Evolutionary conservation across 306 rosid genomes (phyloP), one percentile per base, ranked within the genome.

Genomic region (Fragaria ananassa): DNA sequence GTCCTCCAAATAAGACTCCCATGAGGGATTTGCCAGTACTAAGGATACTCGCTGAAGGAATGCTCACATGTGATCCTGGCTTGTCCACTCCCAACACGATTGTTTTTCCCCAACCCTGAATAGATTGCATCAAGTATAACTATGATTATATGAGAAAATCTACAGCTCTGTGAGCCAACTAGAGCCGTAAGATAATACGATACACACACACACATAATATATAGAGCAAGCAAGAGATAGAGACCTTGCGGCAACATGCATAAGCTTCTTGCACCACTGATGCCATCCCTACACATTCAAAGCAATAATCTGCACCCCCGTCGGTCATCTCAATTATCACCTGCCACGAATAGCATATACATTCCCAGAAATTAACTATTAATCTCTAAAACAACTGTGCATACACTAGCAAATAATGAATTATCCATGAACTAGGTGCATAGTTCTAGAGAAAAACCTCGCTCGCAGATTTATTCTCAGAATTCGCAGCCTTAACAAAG

Each of bases 51-150:
- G 0, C 0, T 23, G 90, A 63, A 21, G 56, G 80, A 17, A 94
- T 45, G 58, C 44, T 86, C 83, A 94, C 67, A 42, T 5, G 47
- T 15, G 96, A 68, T 34, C 86, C 95, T 57, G 92, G 88, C 80
- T 78, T 86, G 78, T 85, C 96, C 76, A 89, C 91, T 39, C 97
- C 98, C 69, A 94, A 46, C 37, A 94, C 83, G 39, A 94, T 10
- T 31, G 97, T 90, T 85, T 92, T 88, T 4, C 98, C 98, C 98
- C 98, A 94, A 58, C 97, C 98, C 98, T 92, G 70, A 66, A 25
- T 68, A 12, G 17, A 12, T 46, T 45, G 10, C 17, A 46, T 12
- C 0, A 13, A 46, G 4, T 46, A 46, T 46, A 13, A 45, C 49
- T 45, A 10, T 11, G 49, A 45, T 46, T 1, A 46, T 13, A 41